Evolutionary conservation across 1,139 yeast genomes (phyloP), one percentile per base, ranked within the genome.

Genomic region (Tardiomyces blankii): DNA sequence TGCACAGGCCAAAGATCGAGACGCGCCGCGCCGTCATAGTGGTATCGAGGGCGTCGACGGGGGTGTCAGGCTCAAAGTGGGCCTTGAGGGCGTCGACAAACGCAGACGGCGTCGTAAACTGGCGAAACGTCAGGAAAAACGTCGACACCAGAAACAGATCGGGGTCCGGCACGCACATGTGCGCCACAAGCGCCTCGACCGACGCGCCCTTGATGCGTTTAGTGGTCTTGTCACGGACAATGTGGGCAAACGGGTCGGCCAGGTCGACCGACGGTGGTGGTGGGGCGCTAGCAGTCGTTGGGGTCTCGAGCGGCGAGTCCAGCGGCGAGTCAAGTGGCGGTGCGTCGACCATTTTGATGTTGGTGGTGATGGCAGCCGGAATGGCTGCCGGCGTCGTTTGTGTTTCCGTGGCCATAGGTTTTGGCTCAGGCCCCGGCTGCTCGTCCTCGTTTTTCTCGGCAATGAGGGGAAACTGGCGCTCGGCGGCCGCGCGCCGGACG

Each of bases 41-140:
- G 41, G 64, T 65, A 55, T 51, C 35, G 16, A 30, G n/a, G 5
- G n/a, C 44, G 59, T 60, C 42, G 28, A 59, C 64, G 51, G 75
- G 72, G 6, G 65, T 48, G 39, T 44, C 60, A 12, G 77, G 65
- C 54, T 79, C 86, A 64, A 80, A 85, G 53, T 95, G 68, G 11
- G 74, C 64, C 43, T 84, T 77, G 46, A 91, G 69, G 51, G 77
- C 81, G 57, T 82, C 86, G 41, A 85, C 71, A 38, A 91, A 69
- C 49, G 82, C 89, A 42, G 72, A 67, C 1, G 94, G 80, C 42
- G 73, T 73, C 1, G 91, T 76, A 64, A 84, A 89, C 46, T 79
- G 74, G 55, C 93, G 73, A 66, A 85, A 89, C 41, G 91, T 82
- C 46, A 87, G 70, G 66, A 88, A 80, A 60, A 89, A 87, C 0